Evolutionary conservation across 495 filamentous ascomycete genomes (phyloP).

Genomic region (Achaetomiella virescens): DNA sequence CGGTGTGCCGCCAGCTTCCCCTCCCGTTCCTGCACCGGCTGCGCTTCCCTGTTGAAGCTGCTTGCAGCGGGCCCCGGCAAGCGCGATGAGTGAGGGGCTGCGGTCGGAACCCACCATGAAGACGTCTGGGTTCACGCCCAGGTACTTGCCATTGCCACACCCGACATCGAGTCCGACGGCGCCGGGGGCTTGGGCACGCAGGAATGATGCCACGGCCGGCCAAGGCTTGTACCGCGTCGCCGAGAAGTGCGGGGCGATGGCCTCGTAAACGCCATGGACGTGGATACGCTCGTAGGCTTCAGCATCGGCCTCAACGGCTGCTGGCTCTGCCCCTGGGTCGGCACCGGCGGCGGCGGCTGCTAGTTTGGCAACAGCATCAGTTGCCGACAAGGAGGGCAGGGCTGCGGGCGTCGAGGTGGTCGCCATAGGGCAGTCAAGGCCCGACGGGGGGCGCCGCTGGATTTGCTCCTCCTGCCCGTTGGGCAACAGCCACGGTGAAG

Average conservation of each 20-base stretch:
- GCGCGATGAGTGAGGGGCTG: constrained; percentile 67
- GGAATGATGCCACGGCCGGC: constrained; percentile 83
- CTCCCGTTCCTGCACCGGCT: constrained; percentile 7
- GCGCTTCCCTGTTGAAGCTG: constrained; percentile 28
- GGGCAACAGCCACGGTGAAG: background rate
- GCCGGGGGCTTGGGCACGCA: constrained; percentile 58
- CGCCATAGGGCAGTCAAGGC: background rate
- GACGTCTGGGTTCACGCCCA: constrained; percentile 68
- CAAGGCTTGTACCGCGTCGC: constrained; percentile 95
- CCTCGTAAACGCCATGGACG: constrained; percentile 89
- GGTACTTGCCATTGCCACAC: constrained; percentile 96
- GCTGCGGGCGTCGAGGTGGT: constrained; percentile 15
- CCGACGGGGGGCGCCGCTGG: too few relatives aligned
- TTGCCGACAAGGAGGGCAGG: constrained; percentile 27
- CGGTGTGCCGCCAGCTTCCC: constrained; percentile 8
- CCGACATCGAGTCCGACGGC: constrained; percentile 86
- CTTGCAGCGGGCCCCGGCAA: constrained; percentile 61
- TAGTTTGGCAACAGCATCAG: constrained; percentile 27
- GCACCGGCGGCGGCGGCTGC: constrained; percentile 12
- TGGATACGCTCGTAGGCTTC: constrained; percentile 71
- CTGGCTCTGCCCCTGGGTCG: constrained; percentile 11
- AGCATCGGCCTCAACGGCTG: constrained; percentile 22
- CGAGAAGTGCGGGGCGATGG: constrained; percentile 92
- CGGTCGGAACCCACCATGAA: constrained; percentile 86
- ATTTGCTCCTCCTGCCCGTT: background rate